Base-by-base conservation (phyloP, 345 rosid genomes). In the Chamaenerion angustifolium region DNA sequence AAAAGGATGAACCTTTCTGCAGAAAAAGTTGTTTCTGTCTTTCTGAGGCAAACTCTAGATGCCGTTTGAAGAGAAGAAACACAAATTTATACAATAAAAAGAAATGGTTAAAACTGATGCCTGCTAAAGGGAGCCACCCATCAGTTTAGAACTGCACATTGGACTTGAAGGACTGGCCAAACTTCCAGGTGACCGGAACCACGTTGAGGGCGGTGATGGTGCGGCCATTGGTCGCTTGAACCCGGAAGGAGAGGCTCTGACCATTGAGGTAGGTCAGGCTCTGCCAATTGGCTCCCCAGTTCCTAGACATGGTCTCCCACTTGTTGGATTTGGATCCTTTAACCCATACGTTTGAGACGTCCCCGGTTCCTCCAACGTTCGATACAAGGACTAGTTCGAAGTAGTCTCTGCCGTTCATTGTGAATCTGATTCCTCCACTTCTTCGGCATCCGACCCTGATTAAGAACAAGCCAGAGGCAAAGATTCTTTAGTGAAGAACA, bases 261-360 rank as follows among this genome's bases (percentile, higher is more conserved):
- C 83, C 82, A 4, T 72, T 85, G 42, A 79, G 77, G 64, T 73
- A 74, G 60, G 67, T 69, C 6, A 68, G 65, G 69, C 93, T 80
- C 58, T 78, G 94, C 95, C 83, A 82, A 25, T 76, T 77, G 9
- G 63, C 56, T 21, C 85, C 92, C 85, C 80, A 85, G 49, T 85
- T 85, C 62, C 85, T 80, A 5, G 83, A 67, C 72, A 85, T 80
- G 48, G 46, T 43, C 43, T 77, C 73, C 83, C 83, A 80, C 49
- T 54, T 55, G 12, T 69, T 74, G 43, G 68, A 52, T 54, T 59
- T 72, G 10, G 83, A 82, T 21, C 88, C 85, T 68, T 63, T 77
- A 44, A 85, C 63, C 71, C 77, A 76, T 0, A 79, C 83, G 3
- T 56, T 60, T 0, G 79, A 65, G 42, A 78, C 63, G 0, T 82